A percentile compares a stretch with the other conserved stretches of the same genome.
These are phyloP conservation scores for Coniochaeta ligniaria DNA, from an alignment of 2,329 filamentous ascomycete species.

Conservation along the genomic window DNA sequence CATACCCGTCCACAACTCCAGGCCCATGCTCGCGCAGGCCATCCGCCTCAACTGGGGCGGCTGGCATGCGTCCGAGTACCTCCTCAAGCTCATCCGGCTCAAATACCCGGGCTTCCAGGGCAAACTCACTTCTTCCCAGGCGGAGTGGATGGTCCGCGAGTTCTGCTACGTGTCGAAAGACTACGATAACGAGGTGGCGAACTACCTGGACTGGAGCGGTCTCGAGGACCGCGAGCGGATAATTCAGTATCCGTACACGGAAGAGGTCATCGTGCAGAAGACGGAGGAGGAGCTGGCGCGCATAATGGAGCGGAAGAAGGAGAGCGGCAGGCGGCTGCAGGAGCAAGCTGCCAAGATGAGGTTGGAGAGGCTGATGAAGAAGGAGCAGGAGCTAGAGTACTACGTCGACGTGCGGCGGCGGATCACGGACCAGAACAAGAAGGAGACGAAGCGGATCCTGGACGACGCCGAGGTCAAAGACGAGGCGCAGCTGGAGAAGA, in stretches of 20 bases:
- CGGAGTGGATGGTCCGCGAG: conserved; percentile 78
- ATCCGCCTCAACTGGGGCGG: conserved; percentile 94
- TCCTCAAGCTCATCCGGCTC: conserved; percentile 79
- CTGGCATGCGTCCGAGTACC: conserved; percentile 80
- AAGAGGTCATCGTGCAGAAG: conserved; percentile 85
- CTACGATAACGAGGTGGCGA: conserved; percentile 70
- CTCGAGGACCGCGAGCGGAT: conserved; percentile 84
- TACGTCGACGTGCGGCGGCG: conserved; percentile 75
- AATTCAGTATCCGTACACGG: conserved; percentile 88
- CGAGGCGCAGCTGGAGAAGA: conserved; percentile 75
- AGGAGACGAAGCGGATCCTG: conserved; percentile 77
- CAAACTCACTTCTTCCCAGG: conserved; percentile 79
- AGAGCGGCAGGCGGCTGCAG: conserved; percentile 83
- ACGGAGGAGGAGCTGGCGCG: conserved; percentile 86
- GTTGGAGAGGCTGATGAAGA: conserved; percentile 87
- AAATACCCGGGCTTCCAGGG: conserved; percentile 89
- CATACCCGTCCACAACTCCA: conserved; percentile 84
- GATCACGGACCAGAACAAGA: conserved; percentile 74
- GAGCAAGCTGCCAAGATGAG: conserved; percentile 98
- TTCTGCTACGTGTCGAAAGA: conserved; percentile 85
- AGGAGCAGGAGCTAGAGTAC: conserved; percentile 92
- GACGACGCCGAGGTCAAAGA: conserved; percentile 91
- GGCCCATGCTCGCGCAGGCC: conserved; percentile 76
- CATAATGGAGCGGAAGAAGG: conserved; percentile 89
- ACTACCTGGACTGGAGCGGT: conserved; percentile 83